Base-by-base conservation (phyloP, 495 filamentous ascomycete species). In the Penicillium waksmanii region DNA sequence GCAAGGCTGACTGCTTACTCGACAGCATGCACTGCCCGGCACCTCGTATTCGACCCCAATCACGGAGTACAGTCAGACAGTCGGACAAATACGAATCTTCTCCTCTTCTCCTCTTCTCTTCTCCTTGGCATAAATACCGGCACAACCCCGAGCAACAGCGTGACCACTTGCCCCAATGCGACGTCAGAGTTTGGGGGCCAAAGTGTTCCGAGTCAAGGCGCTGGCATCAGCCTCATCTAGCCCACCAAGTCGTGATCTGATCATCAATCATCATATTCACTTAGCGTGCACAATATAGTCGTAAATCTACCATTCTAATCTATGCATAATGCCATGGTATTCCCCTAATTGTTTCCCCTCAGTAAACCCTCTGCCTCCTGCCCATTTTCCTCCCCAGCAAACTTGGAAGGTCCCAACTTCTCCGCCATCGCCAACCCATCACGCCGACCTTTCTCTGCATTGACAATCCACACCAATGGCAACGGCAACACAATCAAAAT, bases 401-500 rank as follows among this genome's bases (percentile, higher is more conserved):
- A 19, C 81, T 69, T 60, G 23, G 23, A 23, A 2, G 3, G 3
- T 2, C 23, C 23, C 36, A 38, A 38, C 36, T n/a, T 12, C 36
- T 83, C 82, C 1, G 86, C 87, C 70, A 95, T 74, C 36, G 82
- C 85, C 51, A 83, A 72, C 4, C 83, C 92, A 61, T 94, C 91
- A 3, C 75, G 70, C 62, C 84, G 87, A 1, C 93, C 93, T 48
- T 92, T 80, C 49, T 93, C 91, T 2, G 93, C 89, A 71, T 96
- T 82, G 5, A 96, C 88, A 54, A 88, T 83, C 71, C 81, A 91
- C 23, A 96, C 87, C 18, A 96, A 67, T 5, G 90, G 89, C 19
- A 89, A 88, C 0, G 93, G 91, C 0, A 93, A 57, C 8, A 88
- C 82, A 10, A 97, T 86, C 46, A 97, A 67, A 2, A 84, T 83